These are phyloP conservation scores for Ophiosphaerella herpotricha DNA, from an alignment of 2,329 filamentous ascomycete genomes.

Conservation along the genomic window DNA sequence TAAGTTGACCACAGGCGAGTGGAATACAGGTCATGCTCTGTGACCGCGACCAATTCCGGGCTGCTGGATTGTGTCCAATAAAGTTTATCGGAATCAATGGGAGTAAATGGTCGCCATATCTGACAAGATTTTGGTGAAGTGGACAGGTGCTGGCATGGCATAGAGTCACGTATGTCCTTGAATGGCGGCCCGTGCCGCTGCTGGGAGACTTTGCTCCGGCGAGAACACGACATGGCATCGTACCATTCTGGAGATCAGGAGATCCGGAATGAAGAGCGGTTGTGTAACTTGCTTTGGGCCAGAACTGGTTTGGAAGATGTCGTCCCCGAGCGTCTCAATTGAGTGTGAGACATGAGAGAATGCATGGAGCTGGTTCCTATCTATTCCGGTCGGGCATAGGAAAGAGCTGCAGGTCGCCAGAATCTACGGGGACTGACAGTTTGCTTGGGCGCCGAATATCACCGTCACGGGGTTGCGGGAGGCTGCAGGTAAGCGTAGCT, in stretches of 20 bases:
- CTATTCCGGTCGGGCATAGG: constrained; percentile 34
- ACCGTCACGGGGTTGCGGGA: constrained; percentile 42
- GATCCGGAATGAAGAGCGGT: constrained; percentile 28
- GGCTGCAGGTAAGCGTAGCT: constrained; percentile 42
- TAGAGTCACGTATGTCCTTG: constrained; percentile 4
- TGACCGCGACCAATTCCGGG: not conserved
- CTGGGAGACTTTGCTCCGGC: constrained; percentile 30
- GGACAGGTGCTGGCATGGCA: too few relatives aligned
- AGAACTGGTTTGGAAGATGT: constrained; percentile 20
- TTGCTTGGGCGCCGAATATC: constrained; percentile 34
- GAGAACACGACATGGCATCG: constrained; percentile 33
- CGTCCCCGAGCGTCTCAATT: constrained; percentile 19
- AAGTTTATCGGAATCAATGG: not conserved
- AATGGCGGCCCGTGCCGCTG: constrained; percentile 35
- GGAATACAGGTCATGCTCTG: not conserved
- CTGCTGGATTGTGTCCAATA: not conserved
- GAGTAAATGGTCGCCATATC: too few relatives aligned
- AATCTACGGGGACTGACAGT: constrained; percentile 27
- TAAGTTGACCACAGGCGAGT: not conserved
- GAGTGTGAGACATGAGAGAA: constrained; percentile 38
- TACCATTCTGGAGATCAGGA: constrained; percentile 26
- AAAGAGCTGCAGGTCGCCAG: constrained; percentile 44
- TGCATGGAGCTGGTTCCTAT: constrained; percentile 28
- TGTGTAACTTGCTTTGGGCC: constrained; percentile 36
- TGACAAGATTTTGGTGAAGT: too few relatives aligned